Evolutionary conservation across 2,329 filamentous ascomycete species (phyloP).

Genomic region (Phyllosticta paracitricarpa): DNA sequence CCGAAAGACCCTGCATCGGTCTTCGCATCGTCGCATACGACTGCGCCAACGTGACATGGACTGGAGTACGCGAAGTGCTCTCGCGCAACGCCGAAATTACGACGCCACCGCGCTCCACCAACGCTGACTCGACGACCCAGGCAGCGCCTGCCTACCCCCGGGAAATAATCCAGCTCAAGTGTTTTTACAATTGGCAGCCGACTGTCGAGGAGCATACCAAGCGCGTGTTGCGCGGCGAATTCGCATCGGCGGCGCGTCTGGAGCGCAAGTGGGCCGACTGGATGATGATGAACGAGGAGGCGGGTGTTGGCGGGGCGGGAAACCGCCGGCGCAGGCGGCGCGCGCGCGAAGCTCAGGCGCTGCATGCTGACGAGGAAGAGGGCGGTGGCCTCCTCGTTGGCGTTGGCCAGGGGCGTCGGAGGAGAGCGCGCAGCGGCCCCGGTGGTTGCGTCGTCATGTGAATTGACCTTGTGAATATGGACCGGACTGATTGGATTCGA

Average conservation of each 20-base stretch:
- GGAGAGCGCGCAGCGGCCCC: constrained; percentile 38
- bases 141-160: constrained; percentile 51
- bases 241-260: constrained; percentile 62
- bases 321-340: constrained; percentile 61
- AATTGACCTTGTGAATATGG: constrained; percentile 11
- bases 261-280: constrained; percentile 89
- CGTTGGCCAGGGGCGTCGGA: constrained; percentile 31
- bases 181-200: constrained; percentile 91
- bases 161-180: constrained; percentile 78
- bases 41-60: constrained; percentile 87
- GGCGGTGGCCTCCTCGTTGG: constrained; percentile 36
- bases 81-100: constrained; percentile 71
- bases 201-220: constrained; percentile 91
- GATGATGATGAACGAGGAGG: constrained; percentile 87
- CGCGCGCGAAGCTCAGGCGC: constrained; percentile 68
- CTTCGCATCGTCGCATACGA: constrained; percentile 79
- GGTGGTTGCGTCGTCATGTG: constrained; percentile 40
- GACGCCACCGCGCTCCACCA: constrained; percentile 29
- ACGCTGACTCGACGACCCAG: constrained; percentile 18
- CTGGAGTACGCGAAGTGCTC: constrained; percentile 76
- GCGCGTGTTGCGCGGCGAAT: constrained; percentile 68
- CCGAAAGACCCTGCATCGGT: constrained; percentile 40
- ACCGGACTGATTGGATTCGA: too few species aligned
- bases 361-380: constrained; percentile 74
- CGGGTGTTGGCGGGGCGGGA: constrained; percentile 55